Evolutionary conservation across 495 filamentous ascomycete genomes (phyloP).

Genomic region (Geopyxis carbonaria): DNA sequence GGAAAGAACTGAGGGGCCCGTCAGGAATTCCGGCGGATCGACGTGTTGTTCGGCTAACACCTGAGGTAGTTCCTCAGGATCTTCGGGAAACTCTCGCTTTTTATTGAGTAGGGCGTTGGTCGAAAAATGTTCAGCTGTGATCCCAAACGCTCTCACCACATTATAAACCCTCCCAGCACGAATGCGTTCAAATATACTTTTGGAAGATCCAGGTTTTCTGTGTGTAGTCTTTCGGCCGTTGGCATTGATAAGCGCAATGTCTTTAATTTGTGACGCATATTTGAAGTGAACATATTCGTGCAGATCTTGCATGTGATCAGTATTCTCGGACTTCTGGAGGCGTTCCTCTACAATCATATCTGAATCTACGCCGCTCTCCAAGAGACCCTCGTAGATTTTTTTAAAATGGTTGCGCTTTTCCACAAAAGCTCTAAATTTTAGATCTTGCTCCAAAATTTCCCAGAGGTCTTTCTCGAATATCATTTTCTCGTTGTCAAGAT

Average conservation of each 20-base stretch:
- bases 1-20: conserved; percentile 53
- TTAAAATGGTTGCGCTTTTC: conserved; percentile 78
- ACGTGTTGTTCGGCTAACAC: conserved; percentile 66
- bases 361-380: conserved; percentile 13
- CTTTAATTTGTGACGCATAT: conserved; percentile 66
- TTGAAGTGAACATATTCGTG: conserved; percentile 96
- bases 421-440: conserved; percentile 77
- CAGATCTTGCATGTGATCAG: conserved; percentile 89
- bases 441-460: conserved; percentile 82
- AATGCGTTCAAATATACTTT: conserved; percentile 63
- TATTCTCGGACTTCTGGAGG: conserved; percentile 52
- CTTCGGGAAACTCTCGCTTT: conserved; percentile 64
- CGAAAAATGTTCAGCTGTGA: conserved; percentile 72
- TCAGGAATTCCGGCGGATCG: conserved; percentile 55
- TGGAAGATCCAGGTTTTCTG: conserved; percentile 60
- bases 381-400: conserved; percentile 53
- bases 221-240: conserved; percentile 30
- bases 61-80: conserved; percentile 55
- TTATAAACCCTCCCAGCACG: conserved; percentile 61
- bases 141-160: conserved; percentile 76
- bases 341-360: conserved; percentile 50
- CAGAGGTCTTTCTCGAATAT: conserved; percentile 85
- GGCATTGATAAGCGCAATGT: conserved; percentile 47
- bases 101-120: conserved; percentile 65
- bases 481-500: conserved; percentile 66